Conservation (phyloP, 306 rosid genomes). For the Ammopiptanthus mongolicus region DNA sequence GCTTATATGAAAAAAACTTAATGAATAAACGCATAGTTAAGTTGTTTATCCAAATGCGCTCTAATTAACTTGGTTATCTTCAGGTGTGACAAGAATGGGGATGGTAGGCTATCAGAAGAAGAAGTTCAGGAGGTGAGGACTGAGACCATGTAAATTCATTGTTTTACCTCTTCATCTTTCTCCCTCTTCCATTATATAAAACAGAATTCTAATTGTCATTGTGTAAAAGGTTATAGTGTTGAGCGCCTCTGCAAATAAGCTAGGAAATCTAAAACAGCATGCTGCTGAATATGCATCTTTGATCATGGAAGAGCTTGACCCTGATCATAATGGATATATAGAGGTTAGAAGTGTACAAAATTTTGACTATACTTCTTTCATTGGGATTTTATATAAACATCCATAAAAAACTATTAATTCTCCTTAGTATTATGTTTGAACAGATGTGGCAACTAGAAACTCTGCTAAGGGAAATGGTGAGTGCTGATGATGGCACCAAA, state of each 20-base stretch:
- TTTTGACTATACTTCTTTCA: background rate
- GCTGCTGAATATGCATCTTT: constrained; percentile 69
- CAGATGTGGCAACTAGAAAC: constrained; percentile 90
- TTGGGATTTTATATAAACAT: background rate
- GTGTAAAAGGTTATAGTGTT: constrained; percentile 75
- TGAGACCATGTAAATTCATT: background rate
- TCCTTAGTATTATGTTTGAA: constrained; percentile 6
- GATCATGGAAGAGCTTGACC: constrained; percentile 95
- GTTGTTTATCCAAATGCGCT: too few relatives aligned
- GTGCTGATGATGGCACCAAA: constrained; percentile 35
- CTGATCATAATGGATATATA: constrained; percentile 81
- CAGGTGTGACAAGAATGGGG: constrained; percentile 99
- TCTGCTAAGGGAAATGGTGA: constrained; percentile 58
- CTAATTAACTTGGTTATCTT: constrained; percentile 20
- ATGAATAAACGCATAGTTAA: too few relatives aligned
- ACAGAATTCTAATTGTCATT: constrained; percentile 21
- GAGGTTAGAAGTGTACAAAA: constrained; percentile 46
- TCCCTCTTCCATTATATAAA: background rate
- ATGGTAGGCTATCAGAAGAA: constrained; percentile 83
- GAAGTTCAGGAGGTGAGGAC: constrained; percentile 81
- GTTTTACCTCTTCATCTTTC: background rate
- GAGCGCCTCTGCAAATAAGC: constrained; percentile 88
- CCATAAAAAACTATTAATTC: background rate
- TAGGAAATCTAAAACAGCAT: constrained; percentile 67
- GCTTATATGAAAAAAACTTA: too few relatives aligned